Base-by-base conservation (phyloP, 345 rosid species). In the Iberis pinnata region DNA sequence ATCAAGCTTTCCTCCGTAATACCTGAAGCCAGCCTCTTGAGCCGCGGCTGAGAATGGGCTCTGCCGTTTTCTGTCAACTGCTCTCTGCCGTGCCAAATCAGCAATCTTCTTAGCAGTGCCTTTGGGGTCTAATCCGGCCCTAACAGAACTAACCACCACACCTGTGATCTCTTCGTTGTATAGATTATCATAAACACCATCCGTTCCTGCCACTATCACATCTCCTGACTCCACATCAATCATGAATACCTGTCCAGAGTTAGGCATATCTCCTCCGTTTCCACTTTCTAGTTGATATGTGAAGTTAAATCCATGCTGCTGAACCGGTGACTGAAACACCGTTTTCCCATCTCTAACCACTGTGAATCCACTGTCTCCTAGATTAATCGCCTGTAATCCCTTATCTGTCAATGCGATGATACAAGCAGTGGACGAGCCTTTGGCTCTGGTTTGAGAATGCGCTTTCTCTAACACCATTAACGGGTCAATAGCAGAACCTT, bases 361-460 rank as follows among this genome's bases (percentile, higher is more conserved):
- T 6, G 83, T 73, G 84, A 92, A 92, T 56, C 98, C 98, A 60
- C 98, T 92, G 58, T 92, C 97, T 33, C 98, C 98, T 32, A 92
- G 76, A 63, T 92, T 92, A 51, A 92, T 74, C 4, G 98, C 97
- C 56, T 80, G 80, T 32, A 84, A 57, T 40, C 80, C 93, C 93
- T 81, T n/a, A n/a, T n/a, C n/a, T n/a, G n/a, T 75, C 13, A 92
- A 80, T 39, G 87, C 79, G 56, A 92, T 80, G 70, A 92, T 85
- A 72, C 90, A 80, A 17, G 97, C 99, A 12, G 99, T 92, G 18
- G 97, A 92, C 2, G 99, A 92, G 57, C 99, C 99, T 69, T 78
- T 72, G 35, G 94, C 78, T 59, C 44, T 85, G 41, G 87, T 92
- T 46, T 63, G 73, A 27, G 82, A 79, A 71, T 92, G 89, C 12